Evolutionary conservation across 2,329 filamentous ascomycete species (phyloP), one percentile per base, ranked within the genome.

Genomic region (Xylariales sp.): DNA sequence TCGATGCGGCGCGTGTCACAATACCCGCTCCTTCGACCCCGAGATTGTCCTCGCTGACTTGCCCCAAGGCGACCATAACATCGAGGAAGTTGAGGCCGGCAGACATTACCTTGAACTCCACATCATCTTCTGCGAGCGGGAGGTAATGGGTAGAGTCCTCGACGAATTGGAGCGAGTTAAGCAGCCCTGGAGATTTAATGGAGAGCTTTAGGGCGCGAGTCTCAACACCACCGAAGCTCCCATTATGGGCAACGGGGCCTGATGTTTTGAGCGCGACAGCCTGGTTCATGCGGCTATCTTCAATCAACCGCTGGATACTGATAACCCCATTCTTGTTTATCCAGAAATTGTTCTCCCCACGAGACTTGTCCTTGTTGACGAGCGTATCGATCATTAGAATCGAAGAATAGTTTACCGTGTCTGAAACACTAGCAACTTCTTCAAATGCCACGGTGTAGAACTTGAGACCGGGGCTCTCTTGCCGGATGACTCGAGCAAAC

Each of bases 1-100:
- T n/a, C 8, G 23, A 25, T 25, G 23, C 64, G 31, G 53, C 51
- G 5, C 36, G 17, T 5, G 27, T 38, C 14, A 38, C 36, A 6
- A 38, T 18, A 10, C 36, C 36, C 3, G 36, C 36, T n/a, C 36
- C 23, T 11, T 37, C 34, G 5, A 29, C 14, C 7, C 36, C 36
- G 5, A 38, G 18, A 17, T 38, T 29, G 15, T 38, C 29, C 15
- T 10, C 30, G 10, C 20, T 14, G 13, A 31, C 6, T 12, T 29
- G 27, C 14, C 36, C 36, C 8, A 38, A 29, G 13, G 36, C 36
- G 11, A 29, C 15, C 11, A 38, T 24, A 15, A 38, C 19, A 15
- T 38, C 36, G 5, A 27, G 27, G 18, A 38, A 38, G 19, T 20
- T 32, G n/a, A 38, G 17, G 10, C 15, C 36, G 28, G 28, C 31